Evolutionary conservation across 805 yeast species (phyloP).

Genomic region (Saccharomyces kudriavzevii): DNA sequence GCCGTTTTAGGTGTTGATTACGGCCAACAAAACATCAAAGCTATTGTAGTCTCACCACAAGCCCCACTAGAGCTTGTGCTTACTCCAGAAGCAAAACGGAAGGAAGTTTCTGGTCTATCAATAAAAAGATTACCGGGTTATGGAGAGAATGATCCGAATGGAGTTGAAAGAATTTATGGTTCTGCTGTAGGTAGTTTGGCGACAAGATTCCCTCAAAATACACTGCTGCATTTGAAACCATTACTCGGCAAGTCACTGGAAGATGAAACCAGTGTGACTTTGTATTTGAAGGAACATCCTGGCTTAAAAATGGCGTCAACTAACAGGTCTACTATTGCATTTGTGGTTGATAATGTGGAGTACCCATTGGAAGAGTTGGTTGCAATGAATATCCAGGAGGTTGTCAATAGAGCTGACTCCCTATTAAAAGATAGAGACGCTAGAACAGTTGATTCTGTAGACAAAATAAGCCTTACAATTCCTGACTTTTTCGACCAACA

Average conservation of each 20-base stretch:
- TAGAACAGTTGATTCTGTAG: conserved; percentile 39
- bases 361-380: conserved; percentile 67
- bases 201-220: conserved; percentile 63
- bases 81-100: conserved; percentile 86
- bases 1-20: conserved; percentile 84
- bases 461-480: conserved; percentile 65
- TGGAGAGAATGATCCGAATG: conserved; percentile 26
- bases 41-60: conserved; percentile 84
- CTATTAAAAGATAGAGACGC: conserved; percentile 49
- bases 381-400: conserved; percentile 73
- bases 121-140: conserved; percentile 38
- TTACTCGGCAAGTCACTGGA: conserved; percentile 53
- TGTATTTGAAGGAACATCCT: conserved; percentile 49
- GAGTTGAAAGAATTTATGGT: conserved; percentile 69
- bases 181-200: conserved; percentile 62
- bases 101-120: conserved; percentile 74
- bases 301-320: conserved; percentile 44
- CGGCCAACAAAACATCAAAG: conserved; percentile 83
- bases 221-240: conserved; percentile 60
- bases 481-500: conserved; percentile 62
- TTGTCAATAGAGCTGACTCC: conserved; percentile 54
- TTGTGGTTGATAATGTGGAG: conserved; percentile 40
- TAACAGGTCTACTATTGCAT: conserved; percentile 49
- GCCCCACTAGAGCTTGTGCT: conserved; percentile 80
- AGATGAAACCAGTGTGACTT: conserved; percentile 39